phyloP scores from a whole-genome alignment of 73 alveolate genomes.

The Uronychia binucleata region DNA sequence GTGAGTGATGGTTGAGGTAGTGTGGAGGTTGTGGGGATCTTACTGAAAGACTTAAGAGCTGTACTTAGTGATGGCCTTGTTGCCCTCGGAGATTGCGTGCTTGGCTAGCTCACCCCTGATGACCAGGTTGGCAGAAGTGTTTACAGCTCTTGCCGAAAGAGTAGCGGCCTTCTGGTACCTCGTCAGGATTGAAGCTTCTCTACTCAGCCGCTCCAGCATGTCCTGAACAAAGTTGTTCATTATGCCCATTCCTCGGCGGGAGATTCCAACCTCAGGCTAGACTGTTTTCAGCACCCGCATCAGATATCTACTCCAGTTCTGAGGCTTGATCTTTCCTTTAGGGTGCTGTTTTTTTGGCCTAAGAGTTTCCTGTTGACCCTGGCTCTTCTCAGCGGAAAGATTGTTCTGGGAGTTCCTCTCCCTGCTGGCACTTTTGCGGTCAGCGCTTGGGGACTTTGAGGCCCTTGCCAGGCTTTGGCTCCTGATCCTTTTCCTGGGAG shows the following conservation, averaged over 20 bases:
- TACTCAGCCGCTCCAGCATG: slow-evolving; percentile 7
- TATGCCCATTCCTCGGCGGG: neutral
- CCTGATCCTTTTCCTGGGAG: too few species aligned
- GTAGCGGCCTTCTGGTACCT: slow-evolving; percentile 12
- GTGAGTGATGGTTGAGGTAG: neutral
- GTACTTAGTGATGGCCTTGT: slow-evolving; percentile 44
- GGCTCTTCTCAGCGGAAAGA: too few species aligned
- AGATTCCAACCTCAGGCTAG: slow-evolving; percentile 7
- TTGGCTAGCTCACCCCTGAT: slow-evolving; percentile 63
- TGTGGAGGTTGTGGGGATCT: neutral
- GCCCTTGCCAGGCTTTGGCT: too few species aligned
- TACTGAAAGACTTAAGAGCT: neutral
- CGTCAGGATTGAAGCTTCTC: slow-evolving; percentile 11
- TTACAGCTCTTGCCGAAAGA: slow-evolving; percentile 41
- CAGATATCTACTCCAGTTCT: neutral
- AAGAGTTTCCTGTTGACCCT: too few species aligned
- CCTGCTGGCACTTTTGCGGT: too few species aligned
- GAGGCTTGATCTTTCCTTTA: neutral
- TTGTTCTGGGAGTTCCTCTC: too few species aligned
- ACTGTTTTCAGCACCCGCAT: neutral
- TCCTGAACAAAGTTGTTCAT: slow-evolving; percentile 9
- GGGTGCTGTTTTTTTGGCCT: too few species aligned
- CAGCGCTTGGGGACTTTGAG: too few species aligned
- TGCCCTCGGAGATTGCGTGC: slow-evolving; percentile 69
- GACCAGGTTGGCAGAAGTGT: slow-evolving; percentile 59